Percentiles rank a stretch among this genome's conserved stretches.
These are phyloP conservation scores for Wallemia mellicola DNA, from an alignment of 1,284 basidiomycete species.

Conservation along the genomic window DNA sequence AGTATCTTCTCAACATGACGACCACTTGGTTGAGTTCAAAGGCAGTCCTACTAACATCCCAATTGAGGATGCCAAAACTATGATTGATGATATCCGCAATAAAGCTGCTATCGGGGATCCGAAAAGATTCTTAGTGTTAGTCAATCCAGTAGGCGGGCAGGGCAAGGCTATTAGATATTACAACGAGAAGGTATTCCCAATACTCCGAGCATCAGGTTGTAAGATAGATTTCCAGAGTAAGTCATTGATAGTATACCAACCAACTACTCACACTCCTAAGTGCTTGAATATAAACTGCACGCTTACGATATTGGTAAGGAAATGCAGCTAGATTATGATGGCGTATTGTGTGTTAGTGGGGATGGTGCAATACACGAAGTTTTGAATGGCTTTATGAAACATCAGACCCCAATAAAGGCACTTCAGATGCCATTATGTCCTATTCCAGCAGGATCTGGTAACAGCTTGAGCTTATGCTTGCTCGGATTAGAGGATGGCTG, in stretches of 20 bases:
- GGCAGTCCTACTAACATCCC: slow-evolving; percentile 22
- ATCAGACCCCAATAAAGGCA: slow-evolving; percentile 34
- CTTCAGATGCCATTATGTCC: slow-evolving; percentile 49
- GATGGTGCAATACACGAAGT: slow-evolving; percentile 75
- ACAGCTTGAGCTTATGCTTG: slow-evolving; percentile 16
- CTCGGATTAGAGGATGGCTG: slow-evolving; percentile 27
- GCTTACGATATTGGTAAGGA: slow-evolving; percentile 36
- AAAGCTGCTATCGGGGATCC: slow-evolving; percentile 17
- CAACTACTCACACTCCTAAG: slow-evolving; percentile 17
- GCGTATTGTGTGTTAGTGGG: slow-evolving; percentile 53
- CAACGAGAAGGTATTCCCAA: slow-evolving; percentile 37
- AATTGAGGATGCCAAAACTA: slow-evolving; percentile 25
- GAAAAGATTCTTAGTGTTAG: slow-evolving; percentile 32
- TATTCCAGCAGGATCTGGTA: slow-evolving; percentile 44
- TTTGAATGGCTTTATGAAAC: slow-evolving; percentile 62
- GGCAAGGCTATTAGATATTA: slow-evolving; percentile 37
- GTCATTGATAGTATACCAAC: slow-evolving; percentile 12
- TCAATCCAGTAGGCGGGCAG: slow-evolving; percentile 70
- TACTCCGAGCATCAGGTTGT: slow-evolving; percentile 48
- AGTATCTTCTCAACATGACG: neutral
- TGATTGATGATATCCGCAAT: slow-evolving; percentile 21
- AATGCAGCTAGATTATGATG: slow-evolving; percentile 27
- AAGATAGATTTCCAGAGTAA: slow-evolving; percentile 28
- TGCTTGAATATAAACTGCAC: slow-evolving; percentile 40
- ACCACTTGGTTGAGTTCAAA: slow-evolving; percentile 13